Evolutionary conservation across 1,284 basidiomycete species (phyloP).

Genomic region (Cutaneotrichosporon spelunceum): DNA sequence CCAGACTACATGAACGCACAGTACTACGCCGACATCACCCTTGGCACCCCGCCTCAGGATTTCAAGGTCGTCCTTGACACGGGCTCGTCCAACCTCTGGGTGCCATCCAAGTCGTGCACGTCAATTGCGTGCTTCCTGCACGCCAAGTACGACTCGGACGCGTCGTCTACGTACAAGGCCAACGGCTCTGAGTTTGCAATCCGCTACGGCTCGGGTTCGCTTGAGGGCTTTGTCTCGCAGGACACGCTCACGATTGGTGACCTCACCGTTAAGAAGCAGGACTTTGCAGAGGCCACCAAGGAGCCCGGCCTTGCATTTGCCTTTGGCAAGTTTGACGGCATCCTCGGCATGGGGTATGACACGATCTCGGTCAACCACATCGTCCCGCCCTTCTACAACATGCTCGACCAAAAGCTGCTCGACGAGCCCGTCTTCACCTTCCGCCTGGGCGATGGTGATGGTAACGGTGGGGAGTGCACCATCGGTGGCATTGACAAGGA

Average conservation of each 20-base stretch:
- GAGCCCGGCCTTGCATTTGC: constrained; percentile 98
- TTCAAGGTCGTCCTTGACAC: constrained; percentile 59
- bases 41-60: constrained; percentile 60
- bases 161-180: constrained; percentile 82
- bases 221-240: constrained; percentile 92
- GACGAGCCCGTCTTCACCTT: constrained; percentile 89
- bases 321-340: constrained; percentile 92
- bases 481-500: constrained; percentile 86
- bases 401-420: constrained; percentile 80
- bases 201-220: constrained; percentile 92
- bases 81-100: constrained; percentile 64
- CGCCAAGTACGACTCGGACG: constrained; percentile 80
- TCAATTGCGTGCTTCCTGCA: constrained; percentile 97
- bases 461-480: constrained; percentile 85
- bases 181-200: constrained; percentile 92
- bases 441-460: constrained; percentile 79
- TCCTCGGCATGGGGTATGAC: constrained; percentile 91
- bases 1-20: constrained; percentile 96
- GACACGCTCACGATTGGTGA: constrained; percentile 84
- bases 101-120: constrained; percentile 77
- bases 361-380: constrained; percentile 92
- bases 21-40: constrained; percentile 83
- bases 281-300: constrained; percentile 95
- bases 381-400: constrained; percentile 90
- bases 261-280: constrained; percentile 68